Evolutionary conservation across 2,329 filamentous ascomycete species (phyloP).

Genomic region (Cladophialophora exuberans): DNA sequence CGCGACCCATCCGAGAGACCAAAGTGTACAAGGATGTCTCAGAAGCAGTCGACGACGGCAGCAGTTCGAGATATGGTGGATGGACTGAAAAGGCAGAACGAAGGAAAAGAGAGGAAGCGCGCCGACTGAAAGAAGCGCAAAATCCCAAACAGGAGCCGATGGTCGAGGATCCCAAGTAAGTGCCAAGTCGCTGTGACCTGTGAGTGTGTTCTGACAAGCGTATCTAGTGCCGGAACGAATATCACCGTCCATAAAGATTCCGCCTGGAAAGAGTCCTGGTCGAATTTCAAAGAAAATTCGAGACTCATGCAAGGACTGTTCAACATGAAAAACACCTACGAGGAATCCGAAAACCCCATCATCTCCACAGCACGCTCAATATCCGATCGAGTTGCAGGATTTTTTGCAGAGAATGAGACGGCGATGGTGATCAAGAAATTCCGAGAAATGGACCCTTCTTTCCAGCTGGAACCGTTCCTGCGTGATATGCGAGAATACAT

Average conservation of each 20-base stretch:
- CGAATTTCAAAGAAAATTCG: constrained; percentile 88
- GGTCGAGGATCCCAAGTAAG: constrained; percentile 87
- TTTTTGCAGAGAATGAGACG: constrained; percentile 98
- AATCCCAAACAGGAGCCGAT: constrained; percentile 62
- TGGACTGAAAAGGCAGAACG: constrained; percentile 98
- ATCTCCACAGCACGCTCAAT: constrained; percentile 92
- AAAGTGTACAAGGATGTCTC: constrained; percentile 93
- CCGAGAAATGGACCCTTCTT: constrained; percentile 89
- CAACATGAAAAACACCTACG: constrained; percentile 81
- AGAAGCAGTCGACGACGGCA: constrained; percentile 94
- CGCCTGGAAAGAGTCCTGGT: constrained; percentile 98
- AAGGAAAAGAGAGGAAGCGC: constrained; percentile 72
- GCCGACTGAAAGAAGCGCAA: constrained; percentile 66
- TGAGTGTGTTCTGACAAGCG: constrained; percentile 33
- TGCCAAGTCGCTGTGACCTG: no score
- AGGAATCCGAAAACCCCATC: constrained; percentile 96
- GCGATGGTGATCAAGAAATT: constrained; percentile 98
- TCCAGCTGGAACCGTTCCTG: constrained; percentile 93
- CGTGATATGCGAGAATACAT: constrained; percentile 98
- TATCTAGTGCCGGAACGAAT: constrained; percentile 81
- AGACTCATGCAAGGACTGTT: constrained; percentile 88
- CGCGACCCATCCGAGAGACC: constrained; percentile 88
- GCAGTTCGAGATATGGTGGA: constrained; percentile 91
- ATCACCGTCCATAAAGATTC: constrained; percentile 96
- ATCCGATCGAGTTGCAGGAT: constrained; percentile 87